Evolutionary conservation across 2,329 filamentous ascomycete species (phyloP).

Genomic region (Paracoccidioides brasiliensis): DNA sequence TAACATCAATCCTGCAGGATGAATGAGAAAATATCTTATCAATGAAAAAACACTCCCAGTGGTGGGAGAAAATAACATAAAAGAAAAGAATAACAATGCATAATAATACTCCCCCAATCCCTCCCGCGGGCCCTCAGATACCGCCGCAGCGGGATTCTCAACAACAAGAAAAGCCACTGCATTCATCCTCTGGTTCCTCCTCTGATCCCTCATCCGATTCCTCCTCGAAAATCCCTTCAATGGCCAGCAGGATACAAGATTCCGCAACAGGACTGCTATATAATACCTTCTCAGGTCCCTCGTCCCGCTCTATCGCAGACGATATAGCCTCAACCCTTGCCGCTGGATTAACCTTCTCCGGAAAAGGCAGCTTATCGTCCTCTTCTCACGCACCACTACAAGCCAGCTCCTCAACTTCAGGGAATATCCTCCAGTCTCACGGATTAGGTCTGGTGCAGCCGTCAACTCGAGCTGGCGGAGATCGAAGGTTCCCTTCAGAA

Average conservation of each 20-base stretch:
- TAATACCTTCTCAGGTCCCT: conserved; percentile 5
- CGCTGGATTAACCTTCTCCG: not conserved
- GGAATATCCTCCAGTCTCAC: not conserved
- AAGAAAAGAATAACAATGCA: not conserved
- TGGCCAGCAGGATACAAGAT: conserved; percentile 9
- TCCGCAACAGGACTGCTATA: conserved; percentile 12
- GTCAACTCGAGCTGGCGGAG: conserved; percentile 3
- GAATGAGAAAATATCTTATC: too few relatives aligned
- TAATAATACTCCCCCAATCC: not conserved
- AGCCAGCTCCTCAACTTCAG: not conserved
- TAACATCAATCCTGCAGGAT: not conserved
- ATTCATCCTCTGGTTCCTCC: not conserved
- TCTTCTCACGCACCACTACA: not conserved
- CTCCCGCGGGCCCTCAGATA: not conserved
- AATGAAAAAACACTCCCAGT: not conserved
- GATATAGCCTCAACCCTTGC: conserved; percentile 6
- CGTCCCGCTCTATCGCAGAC: conserved; percentile 1
- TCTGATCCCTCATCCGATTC: not conserved
- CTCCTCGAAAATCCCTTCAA: not conserved
- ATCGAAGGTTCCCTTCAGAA: conserved; percentile 5
- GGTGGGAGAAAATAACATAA: not conserved
- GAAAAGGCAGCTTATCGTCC: not conserved
- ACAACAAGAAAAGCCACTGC: not conserved
- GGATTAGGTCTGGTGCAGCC: not conserved
- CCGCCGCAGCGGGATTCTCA: not conserved